These are phyloP conservation scores for Ensete ventricosum DNA, from an alignment of 176 grass and related monocot genomes.

Conservation along the genomic window DNA sequence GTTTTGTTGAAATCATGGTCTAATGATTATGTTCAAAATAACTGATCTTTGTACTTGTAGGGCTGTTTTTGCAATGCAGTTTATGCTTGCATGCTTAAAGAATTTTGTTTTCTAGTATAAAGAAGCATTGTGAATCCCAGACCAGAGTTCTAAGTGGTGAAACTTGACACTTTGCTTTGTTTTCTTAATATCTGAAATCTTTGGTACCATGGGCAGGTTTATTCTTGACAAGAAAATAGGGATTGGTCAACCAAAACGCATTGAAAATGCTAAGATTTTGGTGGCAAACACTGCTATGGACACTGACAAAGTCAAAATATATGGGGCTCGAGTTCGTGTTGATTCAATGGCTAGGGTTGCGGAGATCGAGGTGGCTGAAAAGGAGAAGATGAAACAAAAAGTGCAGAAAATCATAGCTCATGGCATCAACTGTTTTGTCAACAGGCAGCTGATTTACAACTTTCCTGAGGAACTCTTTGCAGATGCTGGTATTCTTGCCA, in stretches of 20 bases:
- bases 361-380: constrained; percentile 86
- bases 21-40: too few relatives aligned
- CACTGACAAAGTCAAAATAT: constrained; percentile 98
- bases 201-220: constrained; percentile 41
- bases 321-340: constrained; percentile 82
- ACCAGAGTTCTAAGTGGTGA: not conserved
- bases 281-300: constrained; percentile 98
- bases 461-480: constrained; percentile 97
- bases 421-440: constrained; percentile 90
- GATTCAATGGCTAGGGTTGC: constrained; percentile 88
- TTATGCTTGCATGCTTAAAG: not conserved
- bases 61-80: too few relatives aligned
- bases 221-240: constrained; percentile 99
- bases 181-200: not conserved
- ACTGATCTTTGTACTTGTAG: too few relatives aligned
- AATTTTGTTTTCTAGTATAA: not conserved
- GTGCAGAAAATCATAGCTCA: constrained; percentile 86
- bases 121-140: not conserved
- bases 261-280: constrained; percentile 96
- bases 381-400: constrained; percentile 96
- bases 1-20: too few relatives aligned
- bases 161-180: not conserved
- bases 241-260: constrained; percentile 80
- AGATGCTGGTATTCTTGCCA: constrained; percentile 80
- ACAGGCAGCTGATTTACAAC: constrained; percentile 92